Conservation (phyloP, 2,329 filamentous ascomycete genomes). For the Harringtonia lauricola region DNA sequence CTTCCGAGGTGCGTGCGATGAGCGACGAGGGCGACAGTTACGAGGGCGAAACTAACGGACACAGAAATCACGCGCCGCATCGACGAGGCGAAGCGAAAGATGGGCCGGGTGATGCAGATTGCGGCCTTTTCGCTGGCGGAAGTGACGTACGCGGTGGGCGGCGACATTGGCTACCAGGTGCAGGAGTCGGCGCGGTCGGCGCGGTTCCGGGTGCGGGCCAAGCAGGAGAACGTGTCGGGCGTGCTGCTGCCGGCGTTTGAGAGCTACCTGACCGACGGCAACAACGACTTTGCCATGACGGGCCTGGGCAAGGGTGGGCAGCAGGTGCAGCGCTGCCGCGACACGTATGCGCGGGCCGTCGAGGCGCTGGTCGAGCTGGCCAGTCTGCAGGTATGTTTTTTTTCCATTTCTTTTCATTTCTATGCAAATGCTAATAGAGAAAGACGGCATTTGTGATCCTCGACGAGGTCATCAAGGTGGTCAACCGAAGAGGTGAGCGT, state of each 20-base stretch:
- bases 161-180: constrained; percentile 93
- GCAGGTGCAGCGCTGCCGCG: constrained; percentile 87
- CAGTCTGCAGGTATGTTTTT: constrained; percentile 58
- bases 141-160: constrained; percentile 92
- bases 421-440: too few species aligned
- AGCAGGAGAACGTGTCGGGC: constrained; percentile 97
- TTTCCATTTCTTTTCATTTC: constrained; percentile 2
- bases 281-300: constrained; percentile 92
- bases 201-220: constrained; percentile 84
- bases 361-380: constrained; percentile 93
- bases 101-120: constrained; percentile 98
- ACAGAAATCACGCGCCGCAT: constrained; percentile 91
- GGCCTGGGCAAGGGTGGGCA: constrained; percentile 94
- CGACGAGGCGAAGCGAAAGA: constrained; percentile 98
- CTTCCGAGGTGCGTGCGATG: constrained; percentile 72
- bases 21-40: too few species aligned
- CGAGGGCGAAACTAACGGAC: neutral
- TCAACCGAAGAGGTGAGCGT: constrained; percentile 78
- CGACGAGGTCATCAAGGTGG: constrained; percentile 98
- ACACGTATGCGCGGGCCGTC: constrained; percentile 92
- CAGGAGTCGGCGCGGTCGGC: constrained; percentile 92
- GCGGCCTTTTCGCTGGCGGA: constrained; percentile 95
- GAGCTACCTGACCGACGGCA: constrained; percentile 76
- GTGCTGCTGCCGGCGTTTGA: constrained; percentile 91
- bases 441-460: constrained; percentile 93